Evolutionary conservation across 192 early-diverging fungal genomes (phyloP).

Genomic region (Umbelopsis ramanniana): DNA sequence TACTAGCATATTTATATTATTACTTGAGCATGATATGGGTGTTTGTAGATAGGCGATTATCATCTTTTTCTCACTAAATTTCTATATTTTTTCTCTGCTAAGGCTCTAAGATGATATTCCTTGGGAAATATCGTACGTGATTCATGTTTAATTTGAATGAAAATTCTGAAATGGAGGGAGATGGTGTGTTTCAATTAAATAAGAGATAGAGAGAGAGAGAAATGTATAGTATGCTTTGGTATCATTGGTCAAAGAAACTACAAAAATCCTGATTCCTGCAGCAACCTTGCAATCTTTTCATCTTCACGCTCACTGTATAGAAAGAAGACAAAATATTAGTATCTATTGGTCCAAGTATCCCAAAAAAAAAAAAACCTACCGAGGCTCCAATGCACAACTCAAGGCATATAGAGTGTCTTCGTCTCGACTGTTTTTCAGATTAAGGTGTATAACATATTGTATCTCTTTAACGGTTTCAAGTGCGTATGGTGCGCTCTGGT

Average conservation of each 20-base stretch:
- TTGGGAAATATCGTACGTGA: not conserved
- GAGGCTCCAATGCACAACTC: conserved; percentile 83
- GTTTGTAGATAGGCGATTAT: conserved; percentile 13
- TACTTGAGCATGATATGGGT: not conserved
- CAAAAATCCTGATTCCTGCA: conserved; percentile 80
- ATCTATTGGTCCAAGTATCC: not conserved
- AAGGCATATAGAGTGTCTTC: conserved; percentile 79
- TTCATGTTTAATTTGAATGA: not conserved
- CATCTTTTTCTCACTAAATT: not conserved
- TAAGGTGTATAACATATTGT: conserved; percentile 75
- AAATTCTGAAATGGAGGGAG: not conserved
- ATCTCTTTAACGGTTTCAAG: conserved; percentile 84
- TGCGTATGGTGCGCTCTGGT: conserved; percentile 85
- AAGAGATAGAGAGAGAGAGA: no score
- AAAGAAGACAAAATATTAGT: conserved; percentile 12
- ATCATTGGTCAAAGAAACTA: conserved; percentile 43
- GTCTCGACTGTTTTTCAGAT: conserved; percentile 70
- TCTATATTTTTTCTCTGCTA: no score
- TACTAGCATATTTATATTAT: conserved; percentile 16
- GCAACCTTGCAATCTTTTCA: conserved; percentile 76
- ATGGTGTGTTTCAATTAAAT: not conserved
- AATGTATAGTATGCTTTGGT: not conserved
- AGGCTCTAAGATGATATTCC: not conserved
- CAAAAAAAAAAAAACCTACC: conserved; percentile 44
- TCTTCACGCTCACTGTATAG: conserved; percentile 72